Evolutionary conservation across 2,329 filamentous ascomycete species (phyloP).

Genomic region (Ophioceras dolichostomum): DNA sequence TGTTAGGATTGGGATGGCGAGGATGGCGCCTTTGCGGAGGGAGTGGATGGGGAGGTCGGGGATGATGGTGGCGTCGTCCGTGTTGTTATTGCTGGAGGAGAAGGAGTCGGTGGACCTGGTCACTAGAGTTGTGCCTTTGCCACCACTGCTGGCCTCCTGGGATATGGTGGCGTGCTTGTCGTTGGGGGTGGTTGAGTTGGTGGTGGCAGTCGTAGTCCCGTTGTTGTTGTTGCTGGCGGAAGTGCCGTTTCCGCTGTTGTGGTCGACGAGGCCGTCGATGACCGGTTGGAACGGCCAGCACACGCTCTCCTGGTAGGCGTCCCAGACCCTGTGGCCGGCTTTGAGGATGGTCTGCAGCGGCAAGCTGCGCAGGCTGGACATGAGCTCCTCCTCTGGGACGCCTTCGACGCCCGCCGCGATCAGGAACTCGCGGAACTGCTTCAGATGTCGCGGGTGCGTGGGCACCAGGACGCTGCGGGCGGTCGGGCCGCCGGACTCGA

Average conservation of each 20-base stretch:
- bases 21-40: slow-evolving; percentile 39
- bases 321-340: slow-evolving; percentile 31
- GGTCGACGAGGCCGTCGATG: slow-evolving; percentile 35
- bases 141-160: too few species aligned
- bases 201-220: too few species aligned
- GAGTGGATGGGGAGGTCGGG: slow-evolving; percentile 42
- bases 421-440: slow-evolving; percentile 44
- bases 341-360: slow-evolving; percentile 22
- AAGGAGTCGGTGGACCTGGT: too few species aligned
- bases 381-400: slow-evolving; percentile 34
- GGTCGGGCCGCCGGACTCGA: slow-evolving; percentile 44
- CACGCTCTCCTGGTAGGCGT: slow-evolving; percentile 26
- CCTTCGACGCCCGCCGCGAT: slow-evolving; percentile 34
- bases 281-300: slow-evolving; percentile 59
- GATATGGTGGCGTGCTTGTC: not conserved
- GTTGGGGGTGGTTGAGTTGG: too few species aligned
- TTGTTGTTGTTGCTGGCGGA: too few species aligned
- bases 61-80: slow-evolving; percentile 30
- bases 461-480: slow-evolving; percentile 39
- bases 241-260: too few species aligned
- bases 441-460: slow-evolving; percentile 42
- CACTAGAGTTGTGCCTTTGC: too few species aligned
- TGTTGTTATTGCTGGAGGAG: too few species aligned
- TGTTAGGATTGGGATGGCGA: slow-evolving; percentile 51
- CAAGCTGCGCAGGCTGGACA: slow-evolving; percentile 34